Evolutionary conservation across 306 rosid species (phyloP), one percentile per base, ranked within the genome.

Genomic region (Castanospermum australe): DNA sequence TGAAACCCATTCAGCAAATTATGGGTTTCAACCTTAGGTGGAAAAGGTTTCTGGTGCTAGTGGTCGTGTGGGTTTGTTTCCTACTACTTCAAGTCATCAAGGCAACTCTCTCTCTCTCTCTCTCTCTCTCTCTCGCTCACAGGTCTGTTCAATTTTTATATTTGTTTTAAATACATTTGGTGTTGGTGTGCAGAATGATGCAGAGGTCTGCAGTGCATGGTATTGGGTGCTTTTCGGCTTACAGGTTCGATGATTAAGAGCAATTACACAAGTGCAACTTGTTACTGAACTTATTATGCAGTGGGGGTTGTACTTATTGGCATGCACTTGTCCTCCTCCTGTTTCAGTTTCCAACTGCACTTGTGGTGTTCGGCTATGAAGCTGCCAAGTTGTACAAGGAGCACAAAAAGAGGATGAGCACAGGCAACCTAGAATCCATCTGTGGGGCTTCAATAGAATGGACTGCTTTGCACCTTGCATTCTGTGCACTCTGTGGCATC

Each of bases 381-480:
- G 87, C 97, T 55, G 85, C 81, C 13, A 94, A 89, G 85, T 73
- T 94, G 75, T 88, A 90, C 83, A 86, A 35, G 70, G 90, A 91
- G 11, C 87, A 92, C 76, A 86, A 74, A 64, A 91, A 83, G 89
- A 91, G 97, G 55, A 71, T 83, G 76, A 74, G 79, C 73, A 44
- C 82, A 61, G 99, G 99, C 24, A 91, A 84, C 71, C 7, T 59
- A 3, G 91, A 87, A 57, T 76, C 75, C 7, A 87, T 94, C 1
- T 94, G 97, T n/a, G 97, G 85, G 84, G 99, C 97, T 76, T 89
- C 99, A 42, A 94, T 94, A 5, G 92, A 78, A 42, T 92, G 97
- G 97, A 94, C 87, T 73, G 87, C 82, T 4, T 6, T 68, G 47
- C 82, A 87, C 79, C 51, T 92, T 52, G 82, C 88, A n/a, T 92